Evolutionary conservation across 2,329 filamentous ascomycete genomes (phyloP), one percentile per base, ranked within the genome.

Genomic region (Aureobasidium subglaciale): DNA sequence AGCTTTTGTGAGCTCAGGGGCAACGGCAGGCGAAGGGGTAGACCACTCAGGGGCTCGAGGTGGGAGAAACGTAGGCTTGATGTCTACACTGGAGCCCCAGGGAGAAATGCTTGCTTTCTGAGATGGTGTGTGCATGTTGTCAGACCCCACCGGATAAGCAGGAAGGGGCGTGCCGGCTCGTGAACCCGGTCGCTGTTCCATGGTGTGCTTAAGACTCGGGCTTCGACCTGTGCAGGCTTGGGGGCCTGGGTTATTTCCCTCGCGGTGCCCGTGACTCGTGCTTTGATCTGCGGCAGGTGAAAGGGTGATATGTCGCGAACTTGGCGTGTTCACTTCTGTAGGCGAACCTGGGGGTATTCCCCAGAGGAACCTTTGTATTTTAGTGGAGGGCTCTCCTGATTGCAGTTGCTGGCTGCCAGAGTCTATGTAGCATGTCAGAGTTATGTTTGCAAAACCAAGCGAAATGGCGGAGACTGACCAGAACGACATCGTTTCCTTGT

Each of bases 261-360:
- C 5, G 13, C 9, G 13, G 24, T 45, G 41, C 25, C n/a, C 20
- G 25, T 11, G 3, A 5, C 16, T 5, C n/a, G 37, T 25, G 9
- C 18, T 32, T 48, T 25, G 7, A 11, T 16, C 15, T 16, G 27
- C 22, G n/a, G 22, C 15, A 10, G 9, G 27, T 15, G 15, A 27
- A 41, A 38, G 38, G 15, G 50, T 42, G 29, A 29, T 7, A 11
- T 34, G 27, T 25, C 29, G 16, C n/a, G 50, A 29, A 22, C 50
- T 54, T 15, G 50, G 50, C 25, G 50, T 54, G 15, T 54, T 54
- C 10, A 42, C 50, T 25, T 42, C 50, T 8, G 50, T 54, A 9
- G 50, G 50, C 13, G 50, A 54, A 15, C 50, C 50, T 16, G 29
- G 30, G 18, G 37, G 50, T 5, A 22, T 18, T 3, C 43, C 38